phyloP scores from a whole-genome alignment of 805 yeast species.

The Jamesozyma lodderae region DNA sequence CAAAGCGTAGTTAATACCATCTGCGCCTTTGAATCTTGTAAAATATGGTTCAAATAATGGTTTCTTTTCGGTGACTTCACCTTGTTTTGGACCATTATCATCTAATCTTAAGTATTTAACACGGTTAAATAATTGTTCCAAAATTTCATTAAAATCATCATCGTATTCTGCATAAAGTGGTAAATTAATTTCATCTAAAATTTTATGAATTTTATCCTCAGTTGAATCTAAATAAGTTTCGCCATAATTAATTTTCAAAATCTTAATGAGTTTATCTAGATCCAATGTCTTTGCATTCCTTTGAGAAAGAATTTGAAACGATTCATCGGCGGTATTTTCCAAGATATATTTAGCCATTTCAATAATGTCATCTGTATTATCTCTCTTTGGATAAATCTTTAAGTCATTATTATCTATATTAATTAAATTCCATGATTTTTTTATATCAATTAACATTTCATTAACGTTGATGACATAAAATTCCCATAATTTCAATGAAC shows the following conservation, averaged over 20 bases:
- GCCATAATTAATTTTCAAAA: slow-evolving; percentile 37
- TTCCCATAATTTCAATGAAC: slow-evolving; percentile 72
- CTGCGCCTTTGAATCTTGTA: slow-evolving; percentile 48
- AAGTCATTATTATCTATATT: slow-evolving; percentile 8
- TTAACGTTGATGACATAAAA: slow-evolving; percentile 64
- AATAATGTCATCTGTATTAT: slow-evolving; percentile 28
- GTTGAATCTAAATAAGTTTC: slow-evolving; percentile 28
- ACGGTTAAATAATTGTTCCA: slow-evolving; percentile 65
- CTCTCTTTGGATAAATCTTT: neutral
- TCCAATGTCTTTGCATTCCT: slow-evolving; percentile 52
- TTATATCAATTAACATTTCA: slow-evolving; percentile 33
- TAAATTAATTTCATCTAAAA: slow-evolving; percentile 71
- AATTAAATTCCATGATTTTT: slow-evolving; percentile 29
- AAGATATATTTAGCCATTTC: slow-evolving; percentile 43
- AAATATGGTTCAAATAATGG: slow-evolving; percentile 86
- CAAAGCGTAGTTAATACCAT: slow-evolving; percentile 56
- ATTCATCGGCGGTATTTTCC: slow-evolving; percentile 31
- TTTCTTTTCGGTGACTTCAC: slow-evolving; percentile 44
- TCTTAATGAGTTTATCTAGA: slow-evolving; percentile 40
- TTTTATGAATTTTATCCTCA: slow-evolving; percentile 30
- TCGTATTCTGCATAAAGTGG: slow-evolving; percentile 69
- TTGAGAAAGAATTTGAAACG: slow-evolving; percentile 36
- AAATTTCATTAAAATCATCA: slow-evolving; percentile 55
- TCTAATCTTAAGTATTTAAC: slow-evolving; percentile 71
- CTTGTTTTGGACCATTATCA: slow-evolving; percentile 71